Percentiles rank a stretch among this genome's conserved stretches.
These are phyloP conservation scores for Lotmaria passim DNA, from an alignment of 208 protist genomes.

Conservation along the genomic window DNA sequence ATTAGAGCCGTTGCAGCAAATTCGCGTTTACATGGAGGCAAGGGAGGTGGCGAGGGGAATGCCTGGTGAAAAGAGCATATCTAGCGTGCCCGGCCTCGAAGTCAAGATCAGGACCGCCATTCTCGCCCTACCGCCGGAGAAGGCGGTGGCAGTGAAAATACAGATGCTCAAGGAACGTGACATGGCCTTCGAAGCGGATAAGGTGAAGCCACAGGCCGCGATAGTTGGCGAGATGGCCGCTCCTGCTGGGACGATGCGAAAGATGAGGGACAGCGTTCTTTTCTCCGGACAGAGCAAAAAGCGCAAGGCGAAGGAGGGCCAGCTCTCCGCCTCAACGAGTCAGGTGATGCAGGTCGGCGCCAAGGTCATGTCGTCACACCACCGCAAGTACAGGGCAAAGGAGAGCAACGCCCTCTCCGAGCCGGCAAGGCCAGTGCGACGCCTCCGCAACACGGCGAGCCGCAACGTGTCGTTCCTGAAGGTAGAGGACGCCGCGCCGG, in stretches of 20 bases:
- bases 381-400: slow-evolving; percentile 27
- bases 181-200: slow-evolving; percentile 1
- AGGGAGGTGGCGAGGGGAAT: slow-evolving; percentile 42
- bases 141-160: slow-evolving; percentile 32
- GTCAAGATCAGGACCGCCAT: slow-evolving; percentile 55
- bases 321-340: slow-evolving; percentile 32
- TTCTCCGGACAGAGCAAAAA: background rate
- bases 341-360: slow-evolving; percentile 26
- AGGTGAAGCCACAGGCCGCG: background rate
- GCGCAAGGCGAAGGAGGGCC: slow-evolving; percentile 18
- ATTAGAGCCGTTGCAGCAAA: slow-evolving; percentile 38
- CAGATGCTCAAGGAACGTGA: slow-evolving; percentile 30
- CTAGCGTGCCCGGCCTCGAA: slow-evolving; percentile 9
- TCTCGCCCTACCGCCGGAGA: slow-evolving; percentile 41
- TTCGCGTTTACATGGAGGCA: slow-evolving; percentile 64
- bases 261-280: slow-evolving; percentile 33
- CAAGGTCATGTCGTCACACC: slow-evolving; percentile 18
- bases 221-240: slow-evolving; percentile 34
- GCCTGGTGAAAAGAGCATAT: slow-evolving; percentile 7
- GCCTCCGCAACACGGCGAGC: slow-evolving; percentile 5
- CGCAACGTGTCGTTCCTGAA: slow-evolving; percentile 46
- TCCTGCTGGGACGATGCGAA: slow-evolving; percentile 32
- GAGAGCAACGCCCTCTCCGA: slow-evolving; percentile 43
- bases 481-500: slow-evolving; percentile 25
- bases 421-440: slow-evolving; percentile 33